Percentiles rank a stretch among this genome's conserved stretches.
phyloP scores from a whole-genome alignment of 2,329 filamentous ascomycete genomes.

The Claviceps arundinis region DNA sequence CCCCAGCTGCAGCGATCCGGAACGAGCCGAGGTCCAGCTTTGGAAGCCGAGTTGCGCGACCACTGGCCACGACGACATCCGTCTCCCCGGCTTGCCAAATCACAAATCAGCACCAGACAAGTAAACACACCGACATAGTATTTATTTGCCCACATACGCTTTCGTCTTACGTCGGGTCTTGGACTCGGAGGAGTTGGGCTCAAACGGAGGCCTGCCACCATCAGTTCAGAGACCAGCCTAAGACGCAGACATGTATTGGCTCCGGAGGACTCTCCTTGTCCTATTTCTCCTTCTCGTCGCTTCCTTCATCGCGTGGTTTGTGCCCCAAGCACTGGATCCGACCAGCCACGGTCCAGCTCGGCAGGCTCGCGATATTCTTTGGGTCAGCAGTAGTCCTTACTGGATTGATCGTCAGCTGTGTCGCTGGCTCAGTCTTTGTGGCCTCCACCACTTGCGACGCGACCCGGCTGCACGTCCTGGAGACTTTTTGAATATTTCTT shows the following conservation, averaged over 20 bases:
- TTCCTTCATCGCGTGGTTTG: conserved; percentile 33
- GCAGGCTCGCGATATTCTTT: conserved; percentile 47
- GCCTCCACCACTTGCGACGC: conserved; percentile 55
- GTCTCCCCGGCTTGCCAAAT: too few relatives aligned
- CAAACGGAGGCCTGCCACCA: not conserved
- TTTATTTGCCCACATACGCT: not conserved
- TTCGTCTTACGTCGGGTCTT: not conserved
- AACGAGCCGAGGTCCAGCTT: not conserved
- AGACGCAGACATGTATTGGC: conserved; percentile 27
- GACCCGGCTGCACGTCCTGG: conserved; percentile 35
- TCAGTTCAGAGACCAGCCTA: not conserved
- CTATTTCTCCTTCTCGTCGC: conserved; percentile 27
- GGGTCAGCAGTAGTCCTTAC: conserved; percentile 58
- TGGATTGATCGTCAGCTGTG: conserved; percentile 68
- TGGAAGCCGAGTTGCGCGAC: not conserved
- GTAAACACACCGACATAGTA: not conserved
- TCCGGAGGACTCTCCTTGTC: conserved; percentile 30
- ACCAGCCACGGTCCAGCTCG: conserved; percentile 49
- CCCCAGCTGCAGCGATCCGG: not conserved
- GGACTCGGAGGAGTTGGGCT: not conserved
- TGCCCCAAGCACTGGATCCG: conserved; percentile 47
- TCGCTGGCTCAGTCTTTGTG: conserved; percentile 67
- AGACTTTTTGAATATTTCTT: conserved; percentile 3
- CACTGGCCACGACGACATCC: not conserved
- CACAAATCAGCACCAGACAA: not conserved